Evolutionary conservation across 179 eudicot genomes (phyloP).

Genomic region (Camellia oleifera): DNA sequence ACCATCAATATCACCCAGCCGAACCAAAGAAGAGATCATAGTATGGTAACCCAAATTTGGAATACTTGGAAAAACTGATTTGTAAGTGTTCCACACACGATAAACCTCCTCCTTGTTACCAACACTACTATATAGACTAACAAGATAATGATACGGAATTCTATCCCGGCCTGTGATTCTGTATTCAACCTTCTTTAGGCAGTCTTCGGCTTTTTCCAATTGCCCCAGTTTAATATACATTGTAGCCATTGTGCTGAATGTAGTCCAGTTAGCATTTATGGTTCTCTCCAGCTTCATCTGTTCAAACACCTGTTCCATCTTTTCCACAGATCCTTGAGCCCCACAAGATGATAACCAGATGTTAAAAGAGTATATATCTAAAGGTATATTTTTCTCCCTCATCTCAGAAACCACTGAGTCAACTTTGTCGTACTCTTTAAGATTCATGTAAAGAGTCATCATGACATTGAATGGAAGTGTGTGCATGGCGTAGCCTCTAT

Average conservation of each 20-base stretch:
- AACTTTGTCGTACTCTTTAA: slow-evolving; percentile 60
- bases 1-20: slow-evolving; percentile 69
- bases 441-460: slow-evolving; percentile 88
- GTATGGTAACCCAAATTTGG: slow-evolving; percentile 71
- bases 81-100: slow-evolving; percentile 73
- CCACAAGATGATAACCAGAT: slow-evolving; percentile 83
- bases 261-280: slow-evolving; percentile 68
- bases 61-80: slow-evolving; percentile 45
- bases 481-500: slow-evolving; percentile 44
- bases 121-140: slow-evolving; percentile 65
- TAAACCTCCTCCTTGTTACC: slow-evolving; percentile 74
- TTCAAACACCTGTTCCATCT: slow-evolving; percentile 71
- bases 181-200: slow-evolving; percentile 56
- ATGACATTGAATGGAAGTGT: slow-evolving; percentile 76
- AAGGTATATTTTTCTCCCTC: slow-evolving; percentile 48
- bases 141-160: slow-evolving; percentile 69
- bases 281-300: slow-evolving; percentile 44
- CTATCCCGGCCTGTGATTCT: slow-evolving; percentile 57
- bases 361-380: slow-evolving; percentile 77
- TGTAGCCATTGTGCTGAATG: slow-evolving; percentile 77
- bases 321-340: slow-evolving; percentile 51
- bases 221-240: slow-evolving; percentile 53
- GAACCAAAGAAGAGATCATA: slow-evolving; percentile 59
- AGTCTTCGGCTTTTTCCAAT: slow-evolving; percentile 55
- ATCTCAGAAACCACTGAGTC: slow-evolving; percentile 58